Conservation (phyloP, 176 grass and related monocot species). For the Raddia guianensis region DNA sequence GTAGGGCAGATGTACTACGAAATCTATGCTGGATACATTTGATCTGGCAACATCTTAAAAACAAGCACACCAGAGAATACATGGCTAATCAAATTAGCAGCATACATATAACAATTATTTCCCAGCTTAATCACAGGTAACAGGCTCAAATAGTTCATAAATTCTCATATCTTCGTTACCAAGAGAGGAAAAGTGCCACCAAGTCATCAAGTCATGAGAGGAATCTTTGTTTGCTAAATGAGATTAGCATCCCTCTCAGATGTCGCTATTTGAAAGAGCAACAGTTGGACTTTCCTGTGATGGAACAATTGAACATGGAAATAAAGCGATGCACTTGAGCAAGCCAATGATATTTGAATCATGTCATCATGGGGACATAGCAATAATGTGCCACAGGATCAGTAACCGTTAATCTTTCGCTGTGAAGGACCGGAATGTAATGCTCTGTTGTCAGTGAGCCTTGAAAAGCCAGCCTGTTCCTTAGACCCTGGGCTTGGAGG, state of each 20-base stretch:
- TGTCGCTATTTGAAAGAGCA: constrained; percentile 25
- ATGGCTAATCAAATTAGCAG: constrained; percentile 26
- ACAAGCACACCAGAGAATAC: constrained; percentile 36
- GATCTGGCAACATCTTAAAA: constrained; percentile 48
- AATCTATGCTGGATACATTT: not conserved
- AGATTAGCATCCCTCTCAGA: constrained; percentile 1
- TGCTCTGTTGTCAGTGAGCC: constrained; percentile 53
- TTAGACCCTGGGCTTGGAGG: constrained; percentile 44
- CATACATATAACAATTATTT: constrained; percentile 45
- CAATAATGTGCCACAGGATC: constrained; percentile 40
- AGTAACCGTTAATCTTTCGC: constrained; percentile 93
- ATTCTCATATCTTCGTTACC: constrained; percentile 34
- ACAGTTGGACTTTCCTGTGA: constrained; percentile 35
- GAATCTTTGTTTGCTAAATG: constrained; percentile 41
- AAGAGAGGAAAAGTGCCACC: constrained; percentile 44
- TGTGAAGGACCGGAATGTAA: constrained; percentile 54
- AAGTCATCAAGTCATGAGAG: constrained; percentile 45
- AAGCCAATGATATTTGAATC: constrained; percentile 37
- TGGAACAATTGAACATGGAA: constrained; percentile 35
- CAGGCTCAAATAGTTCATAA: constrained; percentile 40
- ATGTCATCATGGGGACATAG: constrained; percentile 33
- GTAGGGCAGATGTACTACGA: not conserved
- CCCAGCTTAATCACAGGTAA: constrained; percentile 27
- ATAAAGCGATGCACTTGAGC: constrained; percentile 37
- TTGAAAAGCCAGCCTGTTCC: constrained; percentile 63